Evolutionary conservation across 306 rosid genomes (phyloP).

Genomic region (Cercis canadensis): DNA sequence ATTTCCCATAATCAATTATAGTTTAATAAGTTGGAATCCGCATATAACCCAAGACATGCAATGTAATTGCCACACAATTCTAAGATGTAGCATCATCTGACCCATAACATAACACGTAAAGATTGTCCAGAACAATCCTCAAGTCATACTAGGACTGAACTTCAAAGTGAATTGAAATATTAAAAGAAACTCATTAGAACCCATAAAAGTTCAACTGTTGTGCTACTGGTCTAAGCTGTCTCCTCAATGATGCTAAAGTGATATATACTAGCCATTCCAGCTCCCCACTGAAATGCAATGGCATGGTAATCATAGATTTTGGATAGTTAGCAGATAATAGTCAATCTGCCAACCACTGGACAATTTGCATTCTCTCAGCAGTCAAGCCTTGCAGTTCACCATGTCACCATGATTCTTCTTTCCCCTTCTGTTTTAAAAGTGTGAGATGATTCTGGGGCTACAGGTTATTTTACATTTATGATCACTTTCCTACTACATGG

Average conservation of each 20-base stretch:
- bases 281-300: constrained; percentile 12
- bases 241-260: neutral
- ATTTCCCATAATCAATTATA: no score
- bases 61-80: no score
- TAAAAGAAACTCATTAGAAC: neutral
- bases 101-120: no score
- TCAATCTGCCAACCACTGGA: constrained; percentile 14
- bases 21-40: no score
- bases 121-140: no score
- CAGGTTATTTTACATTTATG: constrained; percentile 21
- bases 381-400: neutral
- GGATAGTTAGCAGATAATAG: constrained; percentile 25
- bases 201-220: neutral
- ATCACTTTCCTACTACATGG: constrained; percentile 1
- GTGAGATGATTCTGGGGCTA: neutral
- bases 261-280: constrained; percentile 26
- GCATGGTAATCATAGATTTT: constrained; percentile 23
- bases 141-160: no score
- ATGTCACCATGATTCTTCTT: no score
- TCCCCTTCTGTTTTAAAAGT: neutral
- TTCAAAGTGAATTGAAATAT: no score
- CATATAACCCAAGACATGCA: no score
- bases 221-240: neutral
- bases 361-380: neutral
- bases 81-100: no score